A percentile compares a stretch with the other conserved stretches of the same genome.
phyloP scores from a whole-genome alignment of 805 yeast genomes.

The Candida palmyrensis region DNA sequence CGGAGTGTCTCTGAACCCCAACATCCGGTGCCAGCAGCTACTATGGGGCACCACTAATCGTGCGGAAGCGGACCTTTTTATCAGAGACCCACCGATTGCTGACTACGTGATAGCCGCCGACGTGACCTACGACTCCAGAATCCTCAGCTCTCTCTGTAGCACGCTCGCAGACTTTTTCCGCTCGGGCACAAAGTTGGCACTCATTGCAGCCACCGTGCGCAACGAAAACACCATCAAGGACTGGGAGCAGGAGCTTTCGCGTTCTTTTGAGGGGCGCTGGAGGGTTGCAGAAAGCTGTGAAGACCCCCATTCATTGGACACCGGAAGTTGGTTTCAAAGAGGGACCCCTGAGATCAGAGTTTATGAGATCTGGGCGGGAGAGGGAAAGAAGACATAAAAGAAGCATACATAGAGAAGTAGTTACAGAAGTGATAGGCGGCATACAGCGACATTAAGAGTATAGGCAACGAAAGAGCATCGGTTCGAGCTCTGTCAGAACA shows the following conservation, averaged over 20 bases:
- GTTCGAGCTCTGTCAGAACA: too few relatives aligned
- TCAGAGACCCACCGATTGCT: conserved; percentile 19
- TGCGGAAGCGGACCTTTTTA: conserved; percentile 20
- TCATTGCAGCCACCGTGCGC: conserved; percentile 74
- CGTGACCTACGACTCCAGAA: conserved; percentile 72
- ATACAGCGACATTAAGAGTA: too few relatives aligned
- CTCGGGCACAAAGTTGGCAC: conserved; percentile 24
- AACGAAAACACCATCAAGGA: conserved; percentile 35
- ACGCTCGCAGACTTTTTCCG: conserved; percentile 39
- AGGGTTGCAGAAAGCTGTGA: conserved; percentile 1
- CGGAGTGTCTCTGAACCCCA: conserved; percentile 11
- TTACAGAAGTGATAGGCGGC: too few relatives aligned
- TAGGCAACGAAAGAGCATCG: too few relatives aligned
- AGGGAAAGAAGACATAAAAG: too few relatives aligned
- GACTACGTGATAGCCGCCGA: conserved; percentile 77
- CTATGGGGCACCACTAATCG: conserved; percentile 51
- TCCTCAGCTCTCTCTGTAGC: conserved; percentile 50
- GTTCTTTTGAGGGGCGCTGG: conserved; percentile 10
- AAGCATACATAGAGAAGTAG: too few relatives aligned
- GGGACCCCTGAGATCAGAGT: conserved; percentile 24
- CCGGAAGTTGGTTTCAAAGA: conserved; percentile 21
- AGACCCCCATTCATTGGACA: not conserved
- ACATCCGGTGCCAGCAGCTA: conserved; percentile 26
- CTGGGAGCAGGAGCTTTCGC: conserved; percentile 25
- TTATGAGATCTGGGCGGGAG: conserved; percentile 15